Base-by-base conservation (phyloP, 805 yeast genomes). In the Cyberlindnera lachancei region DNA sequence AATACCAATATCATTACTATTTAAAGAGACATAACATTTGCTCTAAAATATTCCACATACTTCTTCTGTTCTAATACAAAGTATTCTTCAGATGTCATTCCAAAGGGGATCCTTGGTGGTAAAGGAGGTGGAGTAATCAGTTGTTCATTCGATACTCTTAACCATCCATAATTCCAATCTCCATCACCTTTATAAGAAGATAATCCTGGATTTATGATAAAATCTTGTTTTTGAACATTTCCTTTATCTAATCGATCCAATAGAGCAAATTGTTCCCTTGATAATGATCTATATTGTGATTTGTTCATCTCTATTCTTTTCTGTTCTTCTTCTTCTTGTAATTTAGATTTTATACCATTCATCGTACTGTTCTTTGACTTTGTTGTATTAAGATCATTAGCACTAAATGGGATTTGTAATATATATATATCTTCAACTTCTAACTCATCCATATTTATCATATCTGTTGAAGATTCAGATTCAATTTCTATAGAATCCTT, bases 101-200 rank as follows among this genome's bases (percentile, higher is more conserved):
- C 55, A 5, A 48, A 25, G 1, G 55, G 54, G 11, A 50, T 41
- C 40, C 45, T 45, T 14, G 52, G 51, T 7, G 55, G 55, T 2
- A 42, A 29, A 7, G 25, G 30, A 5, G 55, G 55, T 3, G 26
- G 29, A 5, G 20, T 38, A 5, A 28, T 36, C n/a, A n/a, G n/a
- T 2, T 40, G 29, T 3, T 29, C 35, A 4, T 31, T 24, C 5
- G 46, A 37, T 31, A 43, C 48, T 20, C 49, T 36, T 7, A 48
- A 19, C 12, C 46, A 31, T 4, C 43, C 43, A 17, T 23, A 34
- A 1, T 25, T 27, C 55, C 55, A 50, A 0, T 44, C 40, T 1
- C 53, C 53, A 31, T 48, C 48, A 5, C 55, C 53, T 18, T 36
- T 40, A 23, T 50, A 50, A n/a, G 29, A 33, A 2, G 55, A 47